Percentiles rank a stretch among this genome's conserved stretches.
Conservation (phyloP, 78 protist species). For the Dictyostelium firmibasis region DNA sequence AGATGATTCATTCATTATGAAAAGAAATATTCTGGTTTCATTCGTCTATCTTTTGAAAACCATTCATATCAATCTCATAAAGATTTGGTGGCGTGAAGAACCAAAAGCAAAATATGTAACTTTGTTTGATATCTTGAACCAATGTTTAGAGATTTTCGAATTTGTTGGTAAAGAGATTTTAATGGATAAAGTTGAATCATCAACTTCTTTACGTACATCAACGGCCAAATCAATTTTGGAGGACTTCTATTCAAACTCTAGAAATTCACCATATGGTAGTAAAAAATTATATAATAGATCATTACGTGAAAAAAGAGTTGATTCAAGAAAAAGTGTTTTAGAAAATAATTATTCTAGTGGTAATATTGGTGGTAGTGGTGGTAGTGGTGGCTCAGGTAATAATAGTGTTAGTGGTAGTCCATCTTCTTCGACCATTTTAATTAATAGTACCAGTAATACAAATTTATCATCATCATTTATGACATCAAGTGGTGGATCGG, state of each 20-base stretch:
- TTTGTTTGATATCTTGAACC: conserved; percentile 37
- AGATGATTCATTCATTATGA: conserved; percentile 59
- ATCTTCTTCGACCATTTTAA: background rate
- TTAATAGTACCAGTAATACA: background rate
- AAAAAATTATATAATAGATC: conserved; percentile 62
- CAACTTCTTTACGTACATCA: conserved; percentile 44
- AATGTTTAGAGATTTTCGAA: conserved; percentile 52
- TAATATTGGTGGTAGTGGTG: background rate
- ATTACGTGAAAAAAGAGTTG: conserved; percentile 73
- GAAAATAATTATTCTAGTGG: conserved; percentile 11
- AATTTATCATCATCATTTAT: background rate
- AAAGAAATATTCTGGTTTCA: conserved; percentile 46
- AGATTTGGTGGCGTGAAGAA: conserved; percentile 77
- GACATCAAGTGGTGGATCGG: background rate
- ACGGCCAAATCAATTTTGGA: conserved; percentile 73
- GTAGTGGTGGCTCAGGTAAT: background rate
- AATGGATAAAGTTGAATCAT: conserved; percentile 42
- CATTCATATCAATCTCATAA: conserved; percentile 36
- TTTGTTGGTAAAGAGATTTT: conserved; percentile 61
- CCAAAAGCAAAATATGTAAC: conserved; percentile 8
- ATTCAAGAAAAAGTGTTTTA: conserved; percentile 32
- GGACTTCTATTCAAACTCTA: conserved; percentile 29
- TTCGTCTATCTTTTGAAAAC: conserved; percentile 37
- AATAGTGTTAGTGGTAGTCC: background rate
- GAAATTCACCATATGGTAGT: conserved; percentile 56